phyloP scores from a whole-genome alignment of 2,329 filamentous ascomycete genomes.

The Dactylellina cionopaga region DNA sequence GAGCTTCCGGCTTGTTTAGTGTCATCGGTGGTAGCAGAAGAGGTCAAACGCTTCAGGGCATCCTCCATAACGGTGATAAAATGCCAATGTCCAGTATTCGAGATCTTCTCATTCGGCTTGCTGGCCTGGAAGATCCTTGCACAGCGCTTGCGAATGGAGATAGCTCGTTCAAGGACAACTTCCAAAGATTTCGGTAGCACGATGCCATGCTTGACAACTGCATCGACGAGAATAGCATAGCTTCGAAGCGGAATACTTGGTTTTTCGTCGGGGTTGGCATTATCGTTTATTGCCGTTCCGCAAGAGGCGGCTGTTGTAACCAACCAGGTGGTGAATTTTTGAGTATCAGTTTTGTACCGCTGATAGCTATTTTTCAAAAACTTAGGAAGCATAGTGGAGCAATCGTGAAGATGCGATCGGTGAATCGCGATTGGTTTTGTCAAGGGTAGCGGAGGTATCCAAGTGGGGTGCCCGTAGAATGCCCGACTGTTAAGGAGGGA shows the following conservation, averaged over 20 bases:
- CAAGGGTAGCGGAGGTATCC: no score
- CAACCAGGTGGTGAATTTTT: conserved; percentile 2
- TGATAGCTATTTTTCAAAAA: conserved; percentile 14
- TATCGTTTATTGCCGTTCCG: neutral
- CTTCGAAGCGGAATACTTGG: neutral
- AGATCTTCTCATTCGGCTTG: neutral
- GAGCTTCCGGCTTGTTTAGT: neutral
- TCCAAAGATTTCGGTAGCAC: neutral
- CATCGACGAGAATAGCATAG: neutral
- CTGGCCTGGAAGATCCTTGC: neutral
- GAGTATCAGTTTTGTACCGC: conserved; percentile 15
- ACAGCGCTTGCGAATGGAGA: conserved; percentile 5
- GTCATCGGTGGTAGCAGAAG: neutral
- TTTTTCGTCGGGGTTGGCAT: no score
- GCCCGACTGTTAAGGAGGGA: no score
- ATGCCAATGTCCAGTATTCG: conserved; percentile 12
- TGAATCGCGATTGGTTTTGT: no score
- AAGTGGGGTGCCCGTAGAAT: no score
- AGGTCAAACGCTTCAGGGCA: neutral
- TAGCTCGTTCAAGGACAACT: conserved; percentile 8
- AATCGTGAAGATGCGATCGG: no score
- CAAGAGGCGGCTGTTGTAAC: neutral
- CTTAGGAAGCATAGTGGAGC: no score
- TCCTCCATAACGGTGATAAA: conserved; percentile 8
- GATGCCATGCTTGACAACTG: neutral